phyloP scores from a whole-genome alignment of 768 basidiomycete genomes.

The Lyophyllum decastes region DNA sequence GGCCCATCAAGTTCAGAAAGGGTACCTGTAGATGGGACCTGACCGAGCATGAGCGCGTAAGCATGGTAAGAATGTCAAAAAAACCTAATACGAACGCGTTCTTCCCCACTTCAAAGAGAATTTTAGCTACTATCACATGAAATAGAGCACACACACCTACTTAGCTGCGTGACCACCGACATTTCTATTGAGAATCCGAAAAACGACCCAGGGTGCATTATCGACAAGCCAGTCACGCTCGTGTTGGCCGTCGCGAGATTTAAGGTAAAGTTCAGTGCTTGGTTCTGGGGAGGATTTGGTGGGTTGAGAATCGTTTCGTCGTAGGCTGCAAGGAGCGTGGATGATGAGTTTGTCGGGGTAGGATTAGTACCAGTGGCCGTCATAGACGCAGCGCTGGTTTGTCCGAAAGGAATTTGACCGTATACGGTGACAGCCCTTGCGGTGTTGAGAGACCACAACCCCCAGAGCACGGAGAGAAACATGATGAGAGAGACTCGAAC shows the following conservation, averaged over 20 bases:
- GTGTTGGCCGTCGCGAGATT: constrained; percentile 37
- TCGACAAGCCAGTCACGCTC: constrained; percentile 35
- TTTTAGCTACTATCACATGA: not conserved
- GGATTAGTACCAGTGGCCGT: constrained; percentile 18
- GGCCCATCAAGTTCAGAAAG: constrained; percentile 68
- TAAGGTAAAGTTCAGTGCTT: constrained; percentile 45
- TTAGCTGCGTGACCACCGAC: constrained; percentile 66
- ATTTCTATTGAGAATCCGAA: constrained; percentile 78
- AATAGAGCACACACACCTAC: constrained; percentile 43
- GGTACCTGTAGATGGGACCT: constrained; percentile 53
- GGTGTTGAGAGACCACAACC: not conserved
- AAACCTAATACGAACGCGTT: constrained; percentile 41
- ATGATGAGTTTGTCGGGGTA: constrained; percentile 14
- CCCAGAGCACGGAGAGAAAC: too few species aligned
- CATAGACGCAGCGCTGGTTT: constrained; percentile 8
- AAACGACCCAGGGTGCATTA: constrained; percentile 53
- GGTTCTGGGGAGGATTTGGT: constrained; percentile 48
- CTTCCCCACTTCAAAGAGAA: constrained; percentile 41
- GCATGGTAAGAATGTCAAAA: constrained; percentile 7
- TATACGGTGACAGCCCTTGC: constrained; percentile 30
- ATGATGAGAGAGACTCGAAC: too few species aligned
- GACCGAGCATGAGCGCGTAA: constrained; percentile 13
- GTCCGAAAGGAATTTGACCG: constrained; percentile 30
- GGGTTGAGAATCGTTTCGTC: constrained; percentile 51
- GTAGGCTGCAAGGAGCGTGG: constrained; percentile 44